Conservation (phyloP, 2,329 filamentous ascomycete species). For the Coleophoma crateriformis region DNA sequence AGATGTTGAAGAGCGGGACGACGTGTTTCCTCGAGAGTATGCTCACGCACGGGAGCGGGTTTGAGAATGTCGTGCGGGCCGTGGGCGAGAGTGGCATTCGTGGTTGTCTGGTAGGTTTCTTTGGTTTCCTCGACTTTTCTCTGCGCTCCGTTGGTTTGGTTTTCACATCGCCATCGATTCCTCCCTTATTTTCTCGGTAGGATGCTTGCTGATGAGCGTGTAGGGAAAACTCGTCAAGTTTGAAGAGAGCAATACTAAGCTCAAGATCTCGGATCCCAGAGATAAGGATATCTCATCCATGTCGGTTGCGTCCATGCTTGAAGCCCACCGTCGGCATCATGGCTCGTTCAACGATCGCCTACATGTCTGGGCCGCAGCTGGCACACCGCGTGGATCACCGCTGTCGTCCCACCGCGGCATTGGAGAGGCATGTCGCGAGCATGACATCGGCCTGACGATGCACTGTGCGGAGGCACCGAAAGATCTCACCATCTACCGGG, state of each 20-base stretch:
- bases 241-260: constrained; percentile 26
- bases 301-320: constrained; percentile 27
- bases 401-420: constrained; percentile 33
- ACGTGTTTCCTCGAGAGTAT: constrained; percentile 48
- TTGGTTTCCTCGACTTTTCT: background rate
- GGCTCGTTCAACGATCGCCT: constrained; percentile 31
- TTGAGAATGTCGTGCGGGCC: constrained; percentile 35
- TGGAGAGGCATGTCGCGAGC: constrained; percentile 31
- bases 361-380: constrained; percentile 41
- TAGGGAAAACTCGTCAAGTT: constrained; percentile 31
- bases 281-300: constrained; percentile 30
- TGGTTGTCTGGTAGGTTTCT: constrained; percentile 8
- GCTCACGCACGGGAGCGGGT: constrained; percentile 41
- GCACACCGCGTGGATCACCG: constrained; percentile 38
- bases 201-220: background rate
- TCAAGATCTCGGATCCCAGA: constrained; percentile 28
- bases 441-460: constrained; percentile 39
- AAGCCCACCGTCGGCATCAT: constrained; percentile 22
- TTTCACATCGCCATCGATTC: background rate
- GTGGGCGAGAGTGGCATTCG: constrained; percentile 37
- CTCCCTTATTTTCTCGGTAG: no score
- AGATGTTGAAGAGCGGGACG: constrained; percentile 44
- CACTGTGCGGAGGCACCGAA: constrained; percentile 38
- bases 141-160: background rate
- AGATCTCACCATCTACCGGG: constrained; percentile 31